These are phyloP conservation scores for Madurella fahalii DNA, from an alignment of 2,329 filamentous ascomycete species.

Conservation along the genomic window DNA sequence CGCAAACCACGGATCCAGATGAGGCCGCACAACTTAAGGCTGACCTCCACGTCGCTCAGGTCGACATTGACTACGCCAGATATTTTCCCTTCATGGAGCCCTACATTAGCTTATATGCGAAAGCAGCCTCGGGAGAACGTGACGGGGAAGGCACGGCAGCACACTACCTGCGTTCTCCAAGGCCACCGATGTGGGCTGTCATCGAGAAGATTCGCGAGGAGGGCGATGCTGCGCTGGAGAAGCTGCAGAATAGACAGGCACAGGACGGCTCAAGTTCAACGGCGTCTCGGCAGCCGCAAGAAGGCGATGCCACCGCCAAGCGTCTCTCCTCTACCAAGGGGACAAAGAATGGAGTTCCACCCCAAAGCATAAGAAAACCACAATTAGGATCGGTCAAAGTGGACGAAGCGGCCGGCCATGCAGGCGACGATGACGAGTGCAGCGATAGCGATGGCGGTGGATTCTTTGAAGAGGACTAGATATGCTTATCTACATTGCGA, in stretches of 20 bases:
- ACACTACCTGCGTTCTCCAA: conserved; percentile 41
- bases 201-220: conserved; percentile 62
- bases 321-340: not conserved
- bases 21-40: conserved; percentile 49
- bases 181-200: conserved; percentile 61
- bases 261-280: conserved; percentile 12
- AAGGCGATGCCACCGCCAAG: not conserved
- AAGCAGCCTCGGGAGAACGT: conserved; percentile 26
- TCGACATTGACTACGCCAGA: conserved; percentile 71
- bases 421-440: conserved; percentile 20
- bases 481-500: not conserved
- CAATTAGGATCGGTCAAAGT: not conserved
- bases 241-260: conserved; percentile 50
- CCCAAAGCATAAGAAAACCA: not conserved
- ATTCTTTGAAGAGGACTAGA: conserved; percentile 49
- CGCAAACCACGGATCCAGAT: conserved; percentile 46
- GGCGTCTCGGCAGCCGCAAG: conserved; percentile 1
- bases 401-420: not conserved
- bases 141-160: conserved; percentile 39
- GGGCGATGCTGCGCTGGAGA: conserved; percentile 48
- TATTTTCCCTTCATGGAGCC: conserved; percentile 67
- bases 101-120: conserved; percentile 62
- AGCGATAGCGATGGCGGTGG: conserved; percentile 49
- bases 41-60: conserved; percentile 63
- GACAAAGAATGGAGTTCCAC: conserved; percentile 5